Percentiles rank a stretch among this genome's conserved stretches.
phyloP scores from a whole-genome alignment of 768 basidiomycete genomes.

The Naganishia onofrii region DNA sequence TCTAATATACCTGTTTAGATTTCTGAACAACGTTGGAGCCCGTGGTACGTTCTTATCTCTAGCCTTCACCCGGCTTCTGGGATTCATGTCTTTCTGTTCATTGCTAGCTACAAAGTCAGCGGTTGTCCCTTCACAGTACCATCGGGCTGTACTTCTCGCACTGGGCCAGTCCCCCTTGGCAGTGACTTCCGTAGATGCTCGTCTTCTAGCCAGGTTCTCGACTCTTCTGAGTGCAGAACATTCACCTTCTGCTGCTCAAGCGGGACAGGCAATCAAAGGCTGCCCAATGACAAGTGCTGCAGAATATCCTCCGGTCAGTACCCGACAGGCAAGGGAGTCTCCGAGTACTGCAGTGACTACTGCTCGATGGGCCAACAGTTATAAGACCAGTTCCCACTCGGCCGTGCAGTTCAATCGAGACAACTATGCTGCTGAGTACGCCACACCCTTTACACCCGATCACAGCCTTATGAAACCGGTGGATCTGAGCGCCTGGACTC shows the following conservation, averaged over 20 bases:
- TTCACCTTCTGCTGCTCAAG: not conserved
- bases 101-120: conserved; percentile 7
- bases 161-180: conserved; percentile 3
- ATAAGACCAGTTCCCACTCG: not conserved
- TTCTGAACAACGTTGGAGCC: not conserved
- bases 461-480: conserved; percentile 6
- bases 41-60: not conserved
- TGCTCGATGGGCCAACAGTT: not conserved
- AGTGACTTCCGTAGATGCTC: not conserved
- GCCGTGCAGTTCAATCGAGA: conserved; percentile 7
- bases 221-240: not conserved
- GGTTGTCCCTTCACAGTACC: not conserved
- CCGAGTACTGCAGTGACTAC: not conserved
- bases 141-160: not conserved
- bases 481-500: not conserved
- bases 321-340: not conserved
- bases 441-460: conserved; percentile 11
- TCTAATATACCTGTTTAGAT: not conserved
- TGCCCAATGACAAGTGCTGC: not conserved
- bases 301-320: not conserved
- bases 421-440: not conserved
- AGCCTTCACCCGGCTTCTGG: not conserved
- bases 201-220: not conserved
- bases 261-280: not conserved
- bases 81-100: not conserved